Conservation (phyloP, 2,329 filamentous ascomycete species). For the Fusarium gaditjirri region DNA sequence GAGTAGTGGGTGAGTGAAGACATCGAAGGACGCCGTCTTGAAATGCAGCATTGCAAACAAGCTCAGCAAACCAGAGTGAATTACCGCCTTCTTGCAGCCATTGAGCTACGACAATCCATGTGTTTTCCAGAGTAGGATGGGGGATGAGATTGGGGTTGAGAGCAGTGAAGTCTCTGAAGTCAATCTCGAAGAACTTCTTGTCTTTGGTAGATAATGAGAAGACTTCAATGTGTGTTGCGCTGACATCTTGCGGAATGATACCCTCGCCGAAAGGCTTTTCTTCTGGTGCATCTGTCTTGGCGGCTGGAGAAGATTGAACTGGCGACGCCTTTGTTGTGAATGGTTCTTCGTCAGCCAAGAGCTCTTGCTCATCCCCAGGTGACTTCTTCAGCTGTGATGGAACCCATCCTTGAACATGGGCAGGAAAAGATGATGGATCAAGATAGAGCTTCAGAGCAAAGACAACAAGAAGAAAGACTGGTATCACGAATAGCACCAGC, state of each 20-base stretch:
- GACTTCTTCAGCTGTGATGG: slow-evolving; percentile 12
- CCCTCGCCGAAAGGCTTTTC: not conserved
- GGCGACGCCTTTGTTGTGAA: not conserved
- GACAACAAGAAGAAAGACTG: slow-evolving; percentile 46
- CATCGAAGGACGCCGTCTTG: slow-evolving; percentile 55
- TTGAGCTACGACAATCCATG: slow-evolving; percentile 64
- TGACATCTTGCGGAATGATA: slow-evolving; percentile 2
- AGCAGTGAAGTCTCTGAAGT: slow-evolving; percentile 54
- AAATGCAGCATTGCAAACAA: slow-evolving; percentile 63
- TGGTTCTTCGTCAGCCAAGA: not conserved
- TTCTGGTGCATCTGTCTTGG: not conserved
- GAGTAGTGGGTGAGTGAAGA: slow-evolving; percentile 50
- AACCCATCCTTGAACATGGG: slow-evolving; percentile 9
- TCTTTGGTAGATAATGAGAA: slow-evolving; percentile 59
- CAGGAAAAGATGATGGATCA: slow-evolving; percentile 3
- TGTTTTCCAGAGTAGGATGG: slow-evolving; percentile 59
- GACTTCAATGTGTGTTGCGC: slow-evolving; percentile 50
- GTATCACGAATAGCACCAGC: slow-evolving; percentile 46
- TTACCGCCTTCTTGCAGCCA: slow-evolving; percentile 44
- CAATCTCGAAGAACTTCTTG: slow-evolving; percentile 60
- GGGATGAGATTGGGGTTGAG: slow-evolving; percentile 69
- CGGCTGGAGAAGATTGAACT: not conserved
- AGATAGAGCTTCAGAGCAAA: slow-evolving; percentile 40
- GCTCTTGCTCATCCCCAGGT: not conserved
- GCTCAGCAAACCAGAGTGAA: slow-evolving; percentile 53